Evolutionary conservation across 2,329 filamentous ascomycete species (phyloP).

Genomic region (Penicillium thymicola): DNA sequence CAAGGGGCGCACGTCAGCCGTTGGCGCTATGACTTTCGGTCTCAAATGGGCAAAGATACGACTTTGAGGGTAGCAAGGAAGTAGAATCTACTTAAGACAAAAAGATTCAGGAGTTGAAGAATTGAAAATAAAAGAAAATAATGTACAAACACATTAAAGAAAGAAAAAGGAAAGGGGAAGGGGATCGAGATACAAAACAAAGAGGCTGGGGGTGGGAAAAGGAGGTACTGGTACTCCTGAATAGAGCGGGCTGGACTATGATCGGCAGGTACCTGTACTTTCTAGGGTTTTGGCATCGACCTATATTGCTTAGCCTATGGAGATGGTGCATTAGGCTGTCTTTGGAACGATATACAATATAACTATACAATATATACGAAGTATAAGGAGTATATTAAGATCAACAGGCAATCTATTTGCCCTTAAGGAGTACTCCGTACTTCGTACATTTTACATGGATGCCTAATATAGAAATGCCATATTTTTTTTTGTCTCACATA

Average conservation of each 20-base stretch:
- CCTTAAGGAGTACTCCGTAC: neutral
- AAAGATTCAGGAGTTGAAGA: neutral
- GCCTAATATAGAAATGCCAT: neutral
- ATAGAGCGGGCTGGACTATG: neutral
- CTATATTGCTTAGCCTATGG: neutral
- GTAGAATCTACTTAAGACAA: neutral
- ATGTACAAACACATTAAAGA: neutral
- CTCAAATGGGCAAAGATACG: neutral
- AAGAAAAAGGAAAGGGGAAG: neutral
- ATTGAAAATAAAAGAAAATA: neutral
- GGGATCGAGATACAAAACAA: conserved; percentile 5
- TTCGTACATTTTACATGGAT: neutral
- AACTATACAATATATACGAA: too few species aligned
- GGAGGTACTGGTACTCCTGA: conserved; percentile 6
- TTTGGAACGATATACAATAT: too few species aligned
- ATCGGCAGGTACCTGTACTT: conserved; percentile 5
- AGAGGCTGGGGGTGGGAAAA: conserved; percentile 18
- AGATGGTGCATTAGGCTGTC: neutral
- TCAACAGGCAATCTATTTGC: neutral
- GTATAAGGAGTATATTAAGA: neutral
- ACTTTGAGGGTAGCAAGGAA: neutral
- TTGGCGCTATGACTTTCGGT: conserved; percentile 1
- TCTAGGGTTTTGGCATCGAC: neutral
- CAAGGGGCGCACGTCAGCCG: conserved; percentile 9
- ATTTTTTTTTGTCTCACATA: neutral